Evolutionary conservation across 106 monocot species (phyloP).

Genomic region (Dioscorea dumetorum): DNA sequence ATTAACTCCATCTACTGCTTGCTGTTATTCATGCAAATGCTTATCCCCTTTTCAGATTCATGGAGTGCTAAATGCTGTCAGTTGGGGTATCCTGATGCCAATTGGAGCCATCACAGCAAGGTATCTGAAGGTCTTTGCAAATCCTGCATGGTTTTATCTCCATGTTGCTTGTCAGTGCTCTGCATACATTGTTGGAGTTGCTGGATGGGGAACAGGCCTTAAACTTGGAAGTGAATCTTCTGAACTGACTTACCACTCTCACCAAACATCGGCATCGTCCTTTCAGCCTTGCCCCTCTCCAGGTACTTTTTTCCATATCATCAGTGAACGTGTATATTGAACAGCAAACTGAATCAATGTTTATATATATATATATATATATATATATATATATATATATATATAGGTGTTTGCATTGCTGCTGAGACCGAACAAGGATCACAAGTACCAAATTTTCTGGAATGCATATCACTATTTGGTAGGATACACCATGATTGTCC

Average conservation of each 20-base stretch:
- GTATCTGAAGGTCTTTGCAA: slow-evolving; percentile 70
- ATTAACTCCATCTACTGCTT: too few relatives aligned
- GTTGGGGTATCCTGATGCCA: slow-evolving; percentile 89
- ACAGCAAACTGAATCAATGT: too few relatives aligned
- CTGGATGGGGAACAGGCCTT: slow-evolving; percentile 89
- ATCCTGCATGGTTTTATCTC: slow-evolving; percentile 96
- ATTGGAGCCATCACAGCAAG: slow-evolving; percentile 74
- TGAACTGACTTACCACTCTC: slow-evolving; percentile 40
- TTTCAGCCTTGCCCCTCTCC: slow-evolving; percentile 87
- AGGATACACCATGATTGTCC: slow-evolving; percentile 67
- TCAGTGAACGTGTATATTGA: too few relatives aligned
- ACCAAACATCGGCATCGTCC: slow-evolving; percentile 70
- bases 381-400: too few relatives aligned
- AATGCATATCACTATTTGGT: slow-evolving; percentile 73
- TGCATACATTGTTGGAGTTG: slow-evolving; percentile 76
- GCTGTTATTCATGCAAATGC: too few relatives aligned
- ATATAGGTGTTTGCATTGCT: slow-evolving; percentile 76
- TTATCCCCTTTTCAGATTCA: slow-evolving; percentile 46
- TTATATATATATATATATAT: too few relatives aligned
- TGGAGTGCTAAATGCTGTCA: slow-evolving; percentile 73
- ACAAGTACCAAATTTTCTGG: slow-evolving; percentile 84
- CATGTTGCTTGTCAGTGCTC: slow-evolving; percentile 76
- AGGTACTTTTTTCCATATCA: slow-evolving; percentile 31
- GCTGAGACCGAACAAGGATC: slow-evolving; percentile 67
- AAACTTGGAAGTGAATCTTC: slow-evolving; percentile 79